Evolutionary conservation across 129 eudicot genomes (phyloP).

Genomic region (Scalesia atractyloides): DNA sequence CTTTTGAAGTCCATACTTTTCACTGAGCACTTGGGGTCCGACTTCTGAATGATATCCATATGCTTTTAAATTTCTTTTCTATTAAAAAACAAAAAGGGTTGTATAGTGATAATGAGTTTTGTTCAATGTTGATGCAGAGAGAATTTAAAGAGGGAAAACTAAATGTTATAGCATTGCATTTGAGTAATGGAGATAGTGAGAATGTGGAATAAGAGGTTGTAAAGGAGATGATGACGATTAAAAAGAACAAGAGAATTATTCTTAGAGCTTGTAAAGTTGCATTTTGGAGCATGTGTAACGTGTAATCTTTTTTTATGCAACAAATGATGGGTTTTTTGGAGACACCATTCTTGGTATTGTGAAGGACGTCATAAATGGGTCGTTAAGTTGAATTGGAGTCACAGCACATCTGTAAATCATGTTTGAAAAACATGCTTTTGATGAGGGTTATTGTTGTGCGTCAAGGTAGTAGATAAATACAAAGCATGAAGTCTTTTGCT

Average conservation of each 20-base stretch:
- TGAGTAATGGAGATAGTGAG: not conserved
- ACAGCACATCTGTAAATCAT: not conserved
- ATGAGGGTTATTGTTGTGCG: not conserved
- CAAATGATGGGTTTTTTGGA: not conserved
- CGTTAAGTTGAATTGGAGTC: too few relatives aligned
- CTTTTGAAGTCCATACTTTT: too few relatives aligned
- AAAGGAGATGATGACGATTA: not conserved
- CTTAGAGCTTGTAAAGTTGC: not conserved
- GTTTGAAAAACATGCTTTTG: not conserved
- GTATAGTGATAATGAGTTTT: not conserved
- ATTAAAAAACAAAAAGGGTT: not conserved
- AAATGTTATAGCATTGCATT: not conserved
- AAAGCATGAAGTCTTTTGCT: not conserved
- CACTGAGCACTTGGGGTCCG: too few relatives aligned
- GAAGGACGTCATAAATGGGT: too few relatives aligned
- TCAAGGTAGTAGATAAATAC: too few relatives aligned
- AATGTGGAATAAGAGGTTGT: not conserved
- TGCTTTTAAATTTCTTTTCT: too few relatives aligned
- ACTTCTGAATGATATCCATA: too few relatives aligned
- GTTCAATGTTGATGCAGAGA: not conserved
- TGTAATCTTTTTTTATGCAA: not conserved
- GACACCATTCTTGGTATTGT: too few relatives aligned
- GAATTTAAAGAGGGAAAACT: not conserved
- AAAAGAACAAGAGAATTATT: not conserved
- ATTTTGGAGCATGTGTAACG: too few relatives aligned